Conservation (phyloP, 176 grass and related monocot genomes). For the Triticum monococcum region DNA sequence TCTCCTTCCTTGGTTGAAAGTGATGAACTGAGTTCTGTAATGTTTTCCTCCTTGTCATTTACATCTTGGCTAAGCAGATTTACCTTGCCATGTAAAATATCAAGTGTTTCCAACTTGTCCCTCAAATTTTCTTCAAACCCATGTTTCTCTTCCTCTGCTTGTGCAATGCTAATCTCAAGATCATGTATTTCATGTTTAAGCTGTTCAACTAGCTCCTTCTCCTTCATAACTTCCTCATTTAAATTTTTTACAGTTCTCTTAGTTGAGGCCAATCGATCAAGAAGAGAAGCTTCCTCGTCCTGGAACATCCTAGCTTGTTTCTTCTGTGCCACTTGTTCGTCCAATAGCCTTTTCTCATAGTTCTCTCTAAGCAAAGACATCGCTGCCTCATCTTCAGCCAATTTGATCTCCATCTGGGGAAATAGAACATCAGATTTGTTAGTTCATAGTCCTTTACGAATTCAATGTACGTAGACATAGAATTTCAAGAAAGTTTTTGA, state of each 20-base stretch:
- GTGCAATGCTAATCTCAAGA: constrained; percentile 54
- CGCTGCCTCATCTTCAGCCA: constrained; percentile 70
- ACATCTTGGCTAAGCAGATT: constrained; percentile 64
- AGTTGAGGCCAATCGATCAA: constrained; percentile 50
- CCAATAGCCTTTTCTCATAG: constrained; percentile 65
- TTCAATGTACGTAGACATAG: not conserved
- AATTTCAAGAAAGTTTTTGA: constrained; percentile 14
- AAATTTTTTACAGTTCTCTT: constrained; percentile 61
- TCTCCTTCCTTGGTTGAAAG: constrained; percentile 69
- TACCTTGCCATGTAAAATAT: constrained; percentile 61
- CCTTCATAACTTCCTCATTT: constrained; percentile 55
- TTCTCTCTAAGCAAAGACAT: constrained; percentile 74
- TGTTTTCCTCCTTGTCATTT: constrained; percentile 64
- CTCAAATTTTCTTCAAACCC: constrained; percentile 57
- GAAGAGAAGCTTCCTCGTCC: constrained; percentile 61
- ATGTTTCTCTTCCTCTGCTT: constrained; percentile 57
- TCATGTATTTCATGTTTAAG: constrained; percentile 55
- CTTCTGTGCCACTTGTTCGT: constrained; percentile 59
- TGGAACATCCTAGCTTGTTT: constrained; percentile 64
- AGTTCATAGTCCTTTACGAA: constrained; percentile 1
- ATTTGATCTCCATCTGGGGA: constrained; percentile 74
- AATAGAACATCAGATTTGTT: constrained; percentile 8
- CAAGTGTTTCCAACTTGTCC: constrained; percentile 54
- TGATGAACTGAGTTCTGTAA: constrained; percentile 55
- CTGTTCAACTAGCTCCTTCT: constrained; percentile 54